Percentiles rank a stretch among this genome's conserved stretches.
These are phyloP conservation scores for Brassica juncea DNA, from an alignment of 345 rosid genomes.

Conservation along the genomic window DNA sequence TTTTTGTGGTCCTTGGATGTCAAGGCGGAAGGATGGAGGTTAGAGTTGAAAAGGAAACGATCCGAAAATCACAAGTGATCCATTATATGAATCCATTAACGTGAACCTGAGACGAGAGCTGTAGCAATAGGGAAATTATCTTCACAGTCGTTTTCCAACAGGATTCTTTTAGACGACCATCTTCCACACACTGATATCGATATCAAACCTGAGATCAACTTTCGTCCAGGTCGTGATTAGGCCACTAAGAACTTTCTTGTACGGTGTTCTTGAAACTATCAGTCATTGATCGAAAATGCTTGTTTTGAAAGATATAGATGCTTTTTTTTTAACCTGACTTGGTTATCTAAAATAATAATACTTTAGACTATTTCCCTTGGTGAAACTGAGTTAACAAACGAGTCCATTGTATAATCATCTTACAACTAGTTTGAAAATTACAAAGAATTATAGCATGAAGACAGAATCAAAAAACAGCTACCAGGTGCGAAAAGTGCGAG, in stretches of 20 bases:
- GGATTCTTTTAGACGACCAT: constrained; percentile 4
- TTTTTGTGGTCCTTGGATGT: background rate
- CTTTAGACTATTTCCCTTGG: background rate
- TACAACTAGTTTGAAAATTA: background rate
- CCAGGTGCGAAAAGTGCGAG: constrained; percentile 40
- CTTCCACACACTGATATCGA: background rate
- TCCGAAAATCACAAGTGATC: constrained; percentile 1
- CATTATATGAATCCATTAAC: background rate
- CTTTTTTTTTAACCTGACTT: background rate
- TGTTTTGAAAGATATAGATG: background rate
- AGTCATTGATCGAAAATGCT: too few species aligned
- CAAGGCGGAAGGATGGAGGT: background rate
- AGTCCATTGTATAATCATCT: background rate
- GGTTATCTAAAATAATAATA: background rate
- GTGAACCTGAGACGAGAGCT: constrained; percentile 13
- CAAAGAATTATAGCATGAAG: background rate
- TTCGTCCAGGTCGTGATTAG: background rate
- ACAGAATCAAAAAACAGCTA: constrained; percentile 23
- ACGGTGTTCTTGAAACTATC: background rate
- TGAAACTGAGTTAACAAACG: background rate
- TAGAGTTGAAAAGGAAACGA: background rate
- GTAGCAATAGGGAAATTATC: background rate
- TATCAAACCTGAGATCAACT: background rate
- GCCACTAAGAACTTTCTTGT: background rate
- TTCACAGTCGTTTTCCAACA: background rate